Percentiles rank a stretch among this genome's conserved stretches.
Evolutionary conservation across 1,139 yeast genomes (phyloP).

Genomic region (Keqinozyma sinolaborantium): DNA sequence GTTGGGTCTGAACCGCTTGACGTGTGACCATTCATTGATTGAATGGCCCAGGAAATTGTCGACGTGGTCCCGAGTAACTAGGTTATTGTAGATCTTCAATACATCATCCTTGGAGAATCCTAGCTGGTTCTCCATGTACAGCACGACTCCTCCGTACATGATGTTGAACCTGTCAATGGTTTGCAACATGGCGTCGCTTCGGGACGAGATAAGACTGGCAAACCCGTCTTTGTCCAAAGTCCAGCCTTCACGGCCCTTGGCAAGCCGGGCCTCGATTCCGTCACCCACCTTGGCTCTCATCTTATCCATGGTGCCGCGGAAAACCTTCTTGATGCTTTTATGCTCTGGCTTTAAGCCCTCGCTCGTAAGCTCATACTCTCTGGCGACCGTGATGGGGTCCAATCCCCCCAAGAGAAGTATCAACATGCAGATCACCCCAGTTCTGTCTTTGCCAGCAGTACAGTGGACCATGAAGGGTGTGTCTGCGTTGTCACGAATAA

Average conservation of each 20-base stretch:
- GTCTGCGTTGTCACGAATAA: constrained; percentile 45
- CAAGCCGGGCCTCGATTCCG: constrained; percentile 26
- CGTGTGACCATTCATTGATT: constrained; percentile 24
- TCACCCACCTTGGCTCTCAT: constrained; percentile 23
- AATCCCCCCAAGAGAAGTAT: constrained; percentile 63
- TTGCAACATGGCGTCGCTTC: constrained; percentile 70
- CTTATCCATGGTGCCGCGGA: constrained; percentile 25
- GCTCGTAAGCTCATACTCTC: constrained; percentile 73
- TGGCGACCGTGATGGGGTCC: constrained; percentile 60
- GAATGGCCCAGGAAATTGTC: constrained; percentile 16
- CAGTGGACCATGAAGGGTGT: constrained; percentile 65
- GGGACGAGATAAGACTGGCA: constrained; percentile 57
- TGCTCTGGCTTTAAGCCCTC: constrained; percentile 57
- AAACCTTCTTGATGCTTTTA: constrained; percentile 31
- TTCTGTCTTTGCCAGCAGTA: constrained; percentile 85
- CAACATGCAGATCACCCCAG: constrained; percentile 73
- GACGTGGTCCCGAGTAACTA: constrained; percentile 25
- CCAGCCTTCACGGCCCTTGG: constrained; percentile 39
- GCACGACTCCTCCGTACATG: constrained; percentile 53
- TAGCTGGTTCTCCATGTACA: constrained; percentile 46
- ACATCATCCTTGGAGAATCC: constrained; percentile 50
- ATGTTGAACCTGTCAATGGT: constrained; percentile 49
- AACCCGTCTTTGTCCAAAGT: constrained; percentile 46
- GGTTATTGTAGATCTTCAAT: constrained; percentile 41
- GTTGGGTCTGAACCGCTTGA: constrained; percentile 11